Percentiles rank a stretch among this genome's conserved stretches.
Evolutionary conservation across 2,329 filamentous ascomycete genomes (phyloP).

Genomic region (Microdochium nivale): DNA sequence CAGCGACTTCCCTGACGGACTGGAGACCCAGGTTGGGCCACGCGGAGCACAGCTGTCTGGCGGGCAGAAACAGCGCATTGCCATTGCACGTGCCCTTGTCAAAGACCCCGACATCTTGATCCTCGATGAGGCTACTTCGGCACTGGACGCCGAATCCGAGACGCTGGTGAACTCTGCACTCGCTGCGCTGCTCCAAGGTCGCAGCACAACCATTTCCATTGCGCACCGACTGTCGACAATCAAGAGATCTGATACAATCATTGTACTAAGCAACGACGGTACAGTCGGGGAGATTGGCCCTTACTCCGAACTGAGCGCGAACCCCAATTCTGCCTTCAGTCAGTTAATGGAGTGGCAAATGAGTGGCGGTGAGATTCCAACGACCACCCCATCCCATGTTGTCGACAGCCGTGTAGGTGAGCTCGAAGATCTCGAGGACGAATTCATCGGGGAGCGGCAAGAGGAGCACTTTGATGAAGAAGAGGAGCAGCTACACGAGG

Average conservation of each 20-base stretch:
- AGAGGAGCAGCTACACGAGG: constrained; percentile 4
- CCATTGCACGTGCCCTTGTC: constrained; percentile 87
- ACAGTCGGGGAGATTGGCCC: constrained; percentile 85
- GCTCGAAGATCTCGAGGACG: constrained; percentile 36
- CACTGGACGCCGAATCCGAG: constrained; percentile 92
- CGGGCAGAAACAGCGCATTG: constrained; percentile 95
- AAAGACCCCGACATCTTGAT: constrained; percentile 97
- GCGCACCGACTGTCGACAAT: constrained; percentile 94
- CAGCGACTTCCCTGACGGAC: constrained; percentile 87
- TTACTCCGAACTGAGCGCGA: constrained; percentile 66
- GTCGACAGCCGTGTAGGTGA: constrained; percentile 41
- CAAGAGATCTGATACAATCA: constrained; percentile 89
- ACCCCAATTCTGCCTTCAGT: constrained; percentile 76
- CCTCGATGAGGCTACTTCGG: constrained; percentile 91
- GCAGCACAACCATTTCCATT: constrained; percentile 95
- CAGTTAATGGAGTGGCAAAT: constrained; percentile 99
- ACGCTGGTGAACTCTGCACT: constrained; percentile 92
- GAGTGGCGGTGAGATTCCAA: constrained; percentile 64
- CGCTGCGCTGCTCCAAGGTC: constrained; percentile 68
- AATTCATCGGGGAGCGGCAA: constrained; percentile 24
- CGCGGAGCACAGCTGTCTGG: constrained; percentile 90
- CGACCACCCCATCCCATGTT: constrained; percentile 24
- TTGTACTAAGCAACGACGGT: constrained; percentile 80
- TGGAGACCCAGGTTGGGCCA: constrained; percentile 89
- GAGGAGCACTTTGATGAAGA: constrained; percentile 17